A percentile compares a stretch with the other conserved stretches of the same genome.
Evolutionary conservation across 2,329 filamentous ascomycete genomes (phyloP).

Genomic region (Fusarium odoratissimum): DNA sequence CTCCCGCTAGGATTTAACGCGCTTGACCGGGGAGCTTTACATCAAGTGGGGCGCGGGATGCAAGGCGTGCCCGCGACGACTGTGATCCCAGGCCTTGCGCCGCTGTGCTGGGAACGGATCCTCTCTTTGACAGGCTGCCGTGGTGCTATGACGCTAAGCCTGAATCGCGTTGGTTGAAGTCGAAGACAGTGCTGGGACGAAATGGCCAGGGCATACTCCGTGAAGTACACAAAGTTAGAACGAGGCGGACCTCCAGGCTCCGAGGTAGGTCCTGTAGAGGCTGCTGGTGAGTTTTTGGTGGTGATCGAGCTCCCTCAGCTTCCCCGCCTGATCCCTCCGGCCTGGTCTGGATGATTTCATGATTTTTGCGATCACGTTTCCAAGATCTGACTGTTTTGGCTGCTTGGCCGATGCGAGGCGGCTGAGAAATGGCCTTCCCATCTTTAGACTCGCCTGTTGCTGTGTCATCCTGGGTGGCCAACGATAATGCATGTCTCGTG

Average conservation of each 20-base stretch:
- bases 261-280: background rate
- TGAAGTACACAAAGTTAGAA: background rate
- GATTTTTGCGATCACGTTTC: conserved; percentile 31
- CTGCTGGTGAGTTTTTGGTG: conserved; percentile 14
- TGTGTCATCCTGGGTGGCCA: conserved; percentile 19
- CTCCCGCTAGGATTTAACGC: conserved; percentile 27
- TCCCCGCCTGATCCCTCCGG: conserved; percentile 31
- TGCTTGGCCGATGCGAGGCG: conserved; percentile 12
- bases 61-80: conserved; percentile 37
- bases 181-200: conserved; percentile 19
- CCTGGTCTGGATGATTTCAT: conserved; percentile 31
- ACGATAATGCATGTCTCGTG: conserved; percentile 22
- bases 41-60: conserved; percentile 43
- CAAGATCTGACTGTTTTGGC: conserved; percentile 28
- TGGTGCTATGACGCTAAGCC: conserved; percentile 42
- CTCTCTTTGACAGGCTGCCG: conserved; percentile 46
- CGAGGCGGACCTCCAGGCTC: background rate
- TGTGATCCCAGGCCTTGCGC: conserved; percentile 38
- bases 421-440: conserved; percentile 5
- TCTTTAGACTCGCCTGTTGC: conserved; percentile 6
- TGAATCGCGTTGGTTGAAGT: conserved; percentile 39
- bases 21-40: conserved; percentile 41
- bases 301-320: conserved; percentile 28
- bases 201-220: background rate
- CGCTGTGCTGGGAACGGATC: conserved; percentile 49